Conservation (phyloP, 129 eudicot genomes). For the Lactuca sativa region DNA sequence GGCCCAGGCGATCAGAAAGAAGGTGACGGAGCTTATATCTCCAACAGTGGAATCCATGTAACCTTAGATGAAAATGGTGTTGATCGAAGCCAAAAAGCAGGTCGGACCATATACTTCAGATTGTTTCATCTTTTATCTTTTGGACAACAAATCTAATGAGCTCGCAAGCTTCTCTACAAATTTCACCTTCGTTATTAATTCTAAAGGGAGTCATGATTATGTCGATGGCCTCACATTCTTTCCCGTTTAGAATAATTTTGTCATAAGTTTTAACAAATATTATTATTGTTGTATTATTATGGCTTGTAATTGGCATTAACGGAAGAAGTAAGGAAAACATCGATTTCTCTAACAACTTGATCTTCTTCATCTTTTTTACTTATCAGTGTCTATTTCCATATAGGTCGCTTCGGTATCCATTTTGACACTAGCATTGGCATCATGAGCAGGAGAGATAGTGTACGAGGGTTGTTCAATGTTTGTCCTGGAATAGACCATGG, state of each 20-base stretch:
- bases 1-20: neutral
- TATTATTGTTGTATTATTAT: too few relatives aligned
- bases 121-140: slow-evolving; percentile 23
- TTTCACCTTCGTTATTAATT: slow-evolving; percentile 13
- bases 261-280: neutral
- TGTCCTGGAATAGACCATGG: neutral
- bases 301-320: slow-evolving; percentile 11
- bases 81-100: neutral
- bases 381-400: slow-evolving; percentile 34
- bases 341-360: slow-evolving; percentile 60
- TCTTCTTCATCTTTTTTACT: slow-evolving; percentile 30
- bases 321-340: slow-evolving; percentile 52
- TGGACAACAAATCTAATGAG: slow-evolving; percentile 11
- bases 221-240: slow-evolving; percentile 24
- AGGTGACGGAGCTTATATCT: neutral
- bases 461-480: slow-evolving; percentile 5
- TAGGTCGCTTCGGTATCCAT: slow-evolving; percentile 35
- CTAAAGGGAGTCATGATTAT: neutral
- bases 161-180: slow-evolving; percentile 19
- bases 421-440: slow-evolving; percentile 17
- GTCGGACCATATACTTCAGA: slow-evolving; percentile 2
- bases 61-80: neutral
- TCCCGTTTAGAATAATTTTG: slow-evolving; percentile 8
- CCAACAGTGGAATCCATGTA: neutral
- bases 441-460: neutral